A percentile compares a stretch with the other conserved stretches of the same genome.
These are phyloP conservation scores for Fraxinus quadrangulata DNA, from an alignment of 257 asterid species.

Conservation along the genomic window DNA sequence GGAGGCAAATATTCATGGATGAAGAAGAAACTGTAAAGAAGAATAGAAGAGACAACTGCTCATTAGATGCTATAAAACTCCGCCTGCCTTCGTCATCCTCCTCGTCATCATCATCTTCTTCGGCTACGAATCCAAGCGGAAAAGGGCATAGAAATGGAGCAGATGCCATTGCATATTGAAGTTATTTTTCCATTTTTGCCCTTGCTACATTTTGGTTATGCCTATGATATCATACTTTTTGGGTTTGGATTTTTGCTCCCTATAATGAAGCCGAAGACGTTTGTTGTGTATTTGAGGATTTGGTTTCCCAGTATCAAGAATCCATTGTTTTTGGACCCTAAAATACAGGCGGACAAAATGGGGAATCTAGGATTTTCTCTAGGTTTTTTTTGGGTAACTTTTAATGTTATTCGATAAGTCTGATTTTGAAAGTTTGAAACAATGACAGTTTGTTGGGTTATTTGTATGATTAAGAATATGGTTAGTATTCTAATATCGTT, in stretches of 20 bases:
- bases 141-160: conserved; percentile 44
- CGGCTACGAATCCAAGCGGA: conserved; percentile 26
- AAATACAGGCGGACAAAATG: conserved; percentile 38
- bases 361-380: conserved; percentile 16
- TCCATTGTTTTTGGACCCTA: conserved; percentile 20
- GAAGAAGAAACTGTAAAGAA: conserved; percentile 55
- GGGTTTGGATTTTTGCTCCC: conserved; percentile 23
- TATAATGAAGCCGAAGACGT: conserved; percentile 30
- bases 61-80: conserved; percentile 40
- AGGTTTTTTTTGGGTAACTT: not conserved
- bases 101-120: conserved; percentile 33
- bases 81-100: conserved; percentile 1
- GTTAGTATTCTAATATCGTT: not conserved
- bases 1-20: conserved; percentile 85
- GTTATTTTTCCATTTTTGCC: conserved; percentile 43
- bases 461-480: not conserved
- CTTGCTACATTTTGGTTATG: conserved; percentile 33
- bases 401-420: conserved; percentile 15
- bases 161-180: conserved; percentile 58
- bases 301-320: conserved; percentile 5
- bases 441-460: not conserved
- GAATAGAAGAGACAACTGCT: conserved; percentile 46
- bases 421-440: not conserved
- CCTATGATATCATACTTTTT: conserved; percentile 23
- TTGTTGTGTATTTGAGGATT: conserved; percentile 36